A percentile compares a stretch with the other conserved stretches of the same genome.
Conservation (phyloP, 805 yeast species). For the Metschnikowia lochheadii region DNA sequence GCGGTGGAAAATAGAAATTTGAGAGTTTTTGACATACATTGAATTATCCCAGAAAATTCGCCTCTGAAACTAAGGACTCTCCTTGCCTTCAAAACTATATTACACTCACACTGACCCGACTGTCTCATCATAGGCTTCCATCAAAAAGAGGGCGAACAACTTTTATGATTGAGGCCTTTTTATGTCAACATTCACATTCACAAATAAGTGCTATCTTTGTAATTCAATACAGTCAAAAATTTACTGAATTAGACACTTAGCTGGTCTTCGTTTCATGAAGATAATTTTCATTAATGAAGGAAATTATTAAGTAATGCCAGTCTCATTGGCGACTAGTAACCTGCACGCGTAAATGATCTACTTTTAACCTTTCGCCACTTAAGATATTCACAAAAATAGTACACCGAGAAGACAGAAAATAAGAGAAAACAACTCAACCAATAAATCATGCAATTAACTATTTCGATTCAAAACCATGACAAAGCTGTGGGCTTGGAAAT, state of each 20-base stretch:
- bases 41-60: not conserved
- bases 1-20: not conserved
- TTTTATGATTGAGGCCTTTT: not conserved
- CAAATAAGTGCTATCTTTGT: not conserved
- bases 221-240: not conserved
- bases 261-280: not conserved
- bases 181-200: not conserved
- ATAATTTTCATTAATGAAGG: not conserved
- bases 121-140: not conserved
- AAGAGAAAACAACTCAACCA: not conserved
- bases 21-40: not conserved
- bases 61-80: not conserved
- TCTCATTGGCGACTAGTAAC: not conserved
- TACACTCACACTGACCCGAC: not conserved
- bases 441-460: conserved; percentile 12
- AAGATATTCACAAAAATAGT: not conserved
- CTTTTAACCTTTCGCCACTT: not conserved
- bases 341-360: not conserved
- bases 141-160: not conserved
- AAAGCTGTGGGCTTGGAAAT: conserved; percentile 51
- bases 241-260: not conserved
- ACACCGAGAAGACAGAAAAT: not conserved
- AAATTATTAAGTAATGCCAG: not conserved
- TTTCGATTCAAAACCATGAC: conserved; percentile 20
- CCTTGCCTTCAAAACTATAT: not conserved